phyloP scores from a whole-genome alignment of 1,284 basidiomycete genomes.

The Inonotus obliquus region DNA sequence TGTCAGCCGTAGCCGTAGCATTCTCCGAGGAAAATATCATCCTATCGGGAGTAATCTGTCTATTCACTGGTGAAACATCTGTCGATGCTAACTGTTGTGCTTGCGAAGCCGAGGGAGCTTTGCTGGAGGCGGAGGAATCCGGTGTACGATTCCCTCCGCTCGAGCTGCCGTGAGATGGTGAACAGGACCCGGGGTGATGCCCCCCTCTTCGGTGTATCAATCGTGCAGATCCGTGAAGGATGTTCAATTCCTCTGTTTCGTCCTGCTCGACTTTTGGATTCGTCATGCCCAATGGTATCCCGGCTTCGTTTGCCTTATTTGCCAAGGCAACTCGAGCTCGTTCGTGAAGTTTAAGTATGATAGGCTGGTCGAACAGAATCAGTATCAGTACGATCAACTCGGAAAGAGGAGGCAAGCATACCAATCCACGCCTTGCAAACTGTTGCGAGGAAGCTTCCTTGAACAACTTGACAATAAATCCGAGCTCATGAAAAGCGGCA shows the following conservation, averaged over 20 bases:
- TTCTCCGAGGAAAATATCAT: background rate
- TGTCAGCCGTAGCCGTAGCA: no score
- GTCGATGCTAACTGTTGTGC: background rate
- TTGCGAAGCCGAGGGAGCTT: background rate
- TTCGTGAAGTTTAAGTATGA: slow-evolving; percentile 9
- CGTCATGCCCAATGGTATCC: background rate
- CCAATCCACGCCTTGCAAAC: slow-evolving; percentile 8
- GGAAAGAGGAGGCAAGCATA: background rate
- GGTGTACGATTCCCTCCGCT: background rate
- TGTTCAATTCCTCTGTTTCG: slow-evolving; percentile 1
- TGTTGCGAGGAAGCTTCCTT: slow-evolving; percentile 20
- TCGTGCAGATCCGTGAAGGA: slow-evolving; percentile 1
- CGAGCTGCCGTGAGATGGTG: background rate
- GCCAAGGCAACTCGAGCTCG: background rate
- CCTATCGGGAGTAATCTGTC: background rate
- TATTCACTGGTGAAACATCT: background rate
- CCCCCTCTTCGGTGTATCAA: background rate
- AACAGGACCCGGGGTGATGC: background rate
- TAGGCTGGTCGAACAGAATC: slow-evolving; percentile 3
- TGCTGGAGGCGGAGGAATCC: background rate
- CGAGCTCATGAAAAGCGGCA: slow-evolving; percentile 28
- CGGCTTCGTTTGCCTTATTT: background rate
- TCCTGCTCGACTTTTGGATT: slow-evolving; percentile 1
- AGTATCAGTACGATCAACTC: background rate
- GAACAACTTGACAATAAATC: slow-evolving; percentile 28